Evolutionary conservation across 805 yeast genomes (phyloP).

Genomic region (Pichia thaimueangensis): DNA sequence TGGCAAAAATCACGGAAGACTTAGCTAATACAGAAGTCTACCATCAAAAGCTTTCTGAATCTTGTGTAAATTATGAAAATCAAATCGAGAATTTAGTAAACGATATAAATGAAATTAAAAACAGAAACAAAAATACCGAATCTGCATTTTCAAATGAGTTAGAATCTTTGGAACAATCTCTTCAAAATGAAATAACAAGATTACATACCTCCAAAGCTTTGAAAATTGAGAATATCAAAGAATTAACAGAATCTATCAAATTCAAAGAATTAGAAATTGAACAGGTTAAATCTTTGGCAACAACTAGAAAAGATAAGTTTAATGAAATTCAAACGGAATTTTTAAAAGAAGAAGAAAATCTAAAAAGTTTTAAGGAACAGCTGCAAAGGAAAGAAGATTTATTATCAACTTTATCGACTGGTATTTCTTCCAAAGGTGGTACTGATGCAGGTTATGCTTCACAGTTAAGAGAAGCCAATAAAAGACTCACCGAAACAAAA

Average conservation of each 20-base stretch:
- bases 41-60: constrained; percentile 32
- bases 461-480: constrained; percentile 61
- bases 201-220: constrained; percentile 58
- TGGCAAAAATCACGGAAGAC: constrained; percentile 3
- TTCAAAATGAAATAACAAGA: constrained; percentile 62
- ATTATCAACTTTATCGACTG: constrained; percentile 75
- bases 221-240: constrained; percentile 48
- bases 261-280: constrained; percentile 31
- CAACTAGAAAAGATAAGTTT: constrained; percentile 8
- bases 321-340: constrained; percentile 38
- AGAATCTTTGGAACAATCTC: constrained; percentile 48
- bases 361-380: constrained; percentile 40
- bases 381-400: constrained; percentile 66
- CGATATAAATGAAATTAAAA: constrained; percentile 53
- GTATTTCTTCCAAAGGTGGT: constrained; percentile 79
- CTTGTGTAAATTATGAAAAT: constrained; percentile 36
- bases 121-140: constrained; percentile 46
- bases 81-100: constrained; percentile 40
- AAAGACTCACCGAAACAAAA: constrained; percentile 44
- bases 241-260: constrained; percentile 37
- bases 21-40: not conserved
- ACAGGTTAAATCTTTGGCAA: constrained; percentile 24
- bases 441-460: constrained; percentile 70
- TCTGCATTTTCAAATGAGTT: constrained; percentile 56
- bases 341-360: constrained; percentile 35